Evolutionary conservation across 345 rosid genomes (phyloP), one percentile per base, ranked within the genome.

Genomic region (Excoecaria cochinchinensis): DNA sequence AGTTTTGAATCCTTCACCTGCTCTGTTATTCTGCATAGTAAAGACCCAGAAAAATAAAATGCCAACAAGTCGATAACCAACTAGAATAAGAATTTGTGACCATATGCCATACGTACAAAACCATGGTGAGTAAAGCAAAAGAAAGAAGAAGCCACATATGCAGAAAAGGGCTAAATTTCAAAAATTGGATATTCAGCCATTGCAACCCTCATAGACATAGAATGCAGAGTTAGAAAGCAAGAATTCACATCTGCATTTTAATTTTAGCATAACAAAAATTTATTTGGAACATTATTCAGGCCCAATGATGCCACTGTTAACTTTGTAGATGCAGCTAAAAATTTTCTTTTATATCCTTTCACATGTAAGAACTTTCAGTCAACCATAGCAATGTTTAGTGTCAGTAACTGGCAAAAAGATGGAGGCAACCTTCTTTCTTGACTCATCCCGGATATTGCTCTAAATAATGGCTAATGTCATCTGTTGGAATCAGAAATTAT

Each of bases 11-110:
- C 84, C 89, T 78, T 84, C 91, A 80, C 80, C 83, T 22, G 69
- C 69, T 80, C 83, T 85, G 76, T 82, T 89, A 89, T 93, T 91
- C 99, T 95, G 97, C 85, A 82, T 22, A 80, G 79, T 75, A 81
- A 31, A 84, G 62, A 66, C 73, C 76, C 57, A 62, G 56, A 65
- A 61, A 31, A 47, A 36, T 25, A 70, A 74, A 61, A 74, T 25
- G 22, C 16, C 42, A 47, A 56, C 14, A 59, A 63, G 56, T 12
- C 17, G 61, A 53, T 9, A 21, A 36, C 16, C 59, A 73, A 25
- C n/a, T 19, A 19, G 42, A 73, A 47, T 40, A 52, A 31, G 36
- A 4, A 51, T 8, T 51, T 36, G 21, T 63, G 25, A 52, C 12
- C 60, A 38, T 73, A 7, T 24, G 16, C 16, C n/a, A 8, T 44